A percentile compares a stretch with the other conserved stretches of the same genome.
These are phyloP conservation scores for Kalmusia sp. DNA, from an alignment of 2,329 filamentous ascomycete species.

Conservation along the genomic window DNA sequence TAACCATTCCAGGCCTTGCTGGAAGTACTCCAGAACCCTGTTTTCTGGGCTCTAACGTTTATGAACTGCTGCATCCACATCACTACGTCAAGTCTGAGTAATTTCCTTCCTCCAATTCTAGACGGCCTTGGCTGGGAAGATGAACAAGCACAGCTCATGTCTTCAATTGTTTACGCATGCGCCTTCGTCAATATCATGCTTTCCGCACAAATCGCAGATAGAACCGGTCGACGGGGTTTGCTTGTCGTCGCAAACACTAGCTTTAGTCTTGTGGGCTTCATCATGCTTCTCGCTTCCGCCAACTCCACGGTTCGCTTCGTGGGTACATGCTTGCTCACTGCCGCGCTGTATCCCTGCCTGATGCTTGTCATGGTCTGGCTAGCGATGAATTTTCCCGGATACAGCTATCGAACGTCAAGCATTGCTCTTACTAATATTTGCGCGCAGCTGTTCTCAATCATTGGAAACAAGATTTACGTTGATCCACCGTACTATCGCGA, in stretches of 20 bases:
- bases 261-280: background rate
- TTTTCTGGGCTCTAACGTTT: background rate
- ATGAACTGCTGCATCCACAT: background rate
- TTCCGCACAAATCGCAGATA: background rate
- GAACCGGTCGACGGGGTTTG: background rate
- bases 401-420: background rate
- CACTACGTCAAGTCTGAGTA: background rate
- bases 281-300: background rate
- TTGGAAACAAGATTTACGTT: background rate
- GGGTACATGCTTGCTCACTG: background rate
- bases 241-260: background rate
- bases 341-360: background rate
- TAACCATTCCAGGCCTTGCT: background rate
- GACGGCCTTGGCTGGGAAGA: background rate
- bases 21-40: background rate
- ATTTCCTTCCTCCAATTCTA: background rate
- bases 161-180: background rate
- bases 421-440: background rate
- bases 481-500: background rate
- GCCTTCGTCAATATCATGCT: background rate
- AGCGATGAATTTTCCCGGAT: conserved; percentile 1
- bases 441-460: background rate
- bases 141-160: conserved; percentile 1
- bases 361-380: background rate
- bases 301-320: background rate